phyloP scores from a whole-genome alignment of 371 early-diverging fungal species.

The Thermomucor indicae-seudaticae region DNA sequence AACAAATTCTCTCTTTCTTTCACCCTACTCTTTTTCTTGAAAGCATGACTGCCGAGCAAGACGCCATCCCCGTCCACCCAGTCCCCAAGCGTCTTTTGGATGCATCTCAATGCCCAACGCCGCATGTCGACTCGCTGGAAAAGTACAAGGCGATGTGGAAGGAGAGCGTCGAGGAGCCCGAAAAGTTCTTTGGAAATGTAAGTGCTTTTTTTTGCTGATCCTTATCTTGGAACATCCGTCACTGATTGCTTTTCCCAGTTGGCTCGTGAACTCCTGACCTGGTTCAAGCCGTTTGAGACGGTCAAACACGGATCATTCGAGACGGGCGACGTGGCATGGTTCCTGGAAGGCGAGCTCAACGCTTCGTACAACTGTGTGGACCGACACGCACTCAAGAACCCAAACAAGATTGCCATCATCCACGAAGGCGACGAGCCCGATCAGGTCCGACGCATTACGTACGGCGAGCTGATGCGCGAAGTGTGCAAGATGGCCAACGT shows the following conservation, averaged over 20 bases:
- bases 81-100: slow-evolving; percentile 57
- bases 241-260: slow-evolving; percentile 29
- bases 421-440: slow-evolving; percentile 91
- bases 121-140: slow-evolving; percentile 71
- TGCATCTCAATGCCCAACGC: slow-evolving; percentile 46
- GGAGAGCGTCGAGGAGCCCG: slow-evolving; percentile 74
- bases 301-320: slow-evolving; percentile 63
- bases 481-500: slow-evolving; percentile 86
- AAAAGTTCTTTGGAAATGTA: slow-evolving; percentile 21
- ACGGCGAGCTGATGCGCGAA: slow-evolving; percentile 77
- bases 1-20: slow-evolving; percentile 1
- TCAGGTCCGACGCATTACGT: slow-evolving; percentile 73
- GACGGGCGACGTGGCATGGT: slow-evolving; percentile 88
- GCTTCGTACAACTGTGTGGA: slow-evolving; percentile 97
- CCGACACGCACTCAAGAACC: slow-evolving; percentile 77
- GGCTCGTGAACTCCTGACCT: slow-evolving; percentile 69
- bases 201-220: not conserved
- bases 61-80: slow-evolving; percentile 25
- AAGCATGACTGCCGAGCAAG: slow-evolving; percentile 5
- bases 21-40: slow-evolving; percentile 1
- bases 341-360: slow-evolving; percentile 91
- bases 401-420: slow-evolving; percentile 77
- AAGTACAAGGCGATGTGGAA: slow-evolving; percentile 76
- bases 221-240: not conserved
- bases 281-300: slow-evolving; percentile 74